These are phyloP conservation scores for Pleurotus tuber-regium DNA, from an alignment of 768 basidiomycete genomes.

Conservation along the genomic window DNA sequence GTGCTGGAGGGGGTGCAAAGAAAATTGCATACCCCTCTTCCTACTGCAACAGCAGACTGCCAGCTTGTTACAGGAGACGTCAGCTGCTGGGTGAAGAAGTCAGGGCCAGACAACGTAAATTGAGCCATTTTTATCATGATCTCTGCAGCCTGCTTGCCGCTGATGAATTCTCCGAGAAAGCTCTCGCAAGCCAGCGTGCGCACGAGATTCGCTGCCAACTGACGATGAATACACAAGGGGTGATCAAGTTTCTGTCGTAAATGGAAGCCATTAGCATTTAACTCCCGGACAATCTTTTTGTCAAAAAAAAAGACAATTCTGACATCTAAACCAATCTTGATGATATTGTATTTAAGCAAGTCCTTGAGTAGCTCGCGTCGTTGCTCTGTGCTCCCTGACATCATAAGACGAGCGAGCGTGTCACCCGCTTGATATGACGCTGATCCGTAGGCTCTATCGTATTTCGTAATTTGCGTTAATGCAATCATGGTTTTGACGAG, in stretches of 20 bases:
- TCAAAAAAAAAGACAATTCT: slow-evolving; percentile 1
- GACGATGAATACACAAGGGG: slow-evolving; percentile 22
- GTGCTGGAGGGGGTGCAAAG: slow-evolving; percentile 14
- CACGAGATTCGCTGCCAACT: slow-evolving; percentile 17
- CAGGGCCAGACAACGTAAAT: slow-evolving; percentile 22
- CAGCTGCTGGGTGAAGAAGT: slow-evolving; percentile 19
- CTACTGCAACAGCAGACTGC: slow-evolving; percentile 21
- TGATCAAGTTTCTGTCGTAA: slow-evolving; percentile 21
- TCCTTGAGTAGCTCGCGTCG: slow-evolving; percentile 21
- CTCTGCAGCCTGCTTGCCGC: slow-evolving; percentile 17
- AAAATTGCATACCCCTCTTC: not conserved
- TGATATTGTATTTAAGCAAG: slow-evolving; percentile 18
- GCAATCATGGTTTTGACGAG: slow-evolving; percentile 25
- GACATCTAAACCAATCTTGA: slow-evolving; percentile 23
- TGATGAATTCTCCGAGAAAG: slow-evolving; percentile 20
- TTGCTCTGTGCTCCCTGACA: slow-evolving; percentile 17
- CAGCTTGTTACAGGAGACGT: slow-evolving; percentile 20
- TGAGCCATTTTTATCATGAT: slow-evolving; percentile 23
- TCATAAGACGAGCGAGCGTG: slow-evolving; percentile 19
- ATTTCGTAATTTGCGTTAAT: slow-evolving; percentile 18
- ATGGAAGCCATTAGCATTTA: too few species aligned
- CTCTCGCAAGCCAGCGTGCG: slow-evolving; percentile 19
- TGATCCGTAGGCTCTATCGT: slow-evolving; percentile 14
- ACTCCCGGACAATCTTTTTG: not conserved
- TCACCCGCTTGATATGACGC: slow-evolving; percentile 22